phyloP scores from a whole-genome alignment of 2,329 filamentous ascomycete species.

The Nigrospora oryzae region DNA sequence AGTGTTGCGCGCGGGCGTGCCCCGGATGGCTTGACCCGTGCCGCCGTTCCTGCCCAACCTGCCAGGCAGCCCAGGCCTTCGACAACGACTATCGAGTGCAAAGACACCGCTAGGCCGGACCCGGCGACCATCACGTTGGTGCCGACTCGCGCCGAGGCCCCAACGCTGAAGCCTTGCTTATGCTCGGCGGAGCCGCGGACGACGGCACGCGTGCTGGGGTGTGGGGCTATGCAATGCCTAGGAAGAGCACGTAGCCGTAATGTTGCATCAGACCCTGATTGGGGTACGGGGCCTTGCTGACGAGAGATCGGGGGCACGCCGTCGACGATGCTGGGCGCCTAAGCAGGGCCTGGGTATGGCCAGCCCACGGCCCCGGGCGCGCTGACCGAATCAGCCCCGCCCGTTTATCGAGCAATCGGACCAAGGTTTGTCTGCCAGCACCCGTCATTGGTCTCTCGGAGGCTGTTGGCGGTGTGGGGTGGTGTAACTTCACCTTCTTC shows the following conservation, averaged over 20 bases:
- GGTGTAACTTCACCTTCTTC: background rate
- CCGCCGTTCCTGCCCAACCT: no score
- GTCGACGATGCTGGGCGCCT: conserved; percentile 32
- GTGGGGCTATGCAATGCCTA: no score
- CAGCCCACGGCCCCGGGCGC: conserved; percentile 14
- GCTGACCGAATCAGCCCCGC: conserved; percentile 23
- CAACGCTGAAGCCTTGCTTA: no score
- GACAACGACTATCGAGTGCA: no score
- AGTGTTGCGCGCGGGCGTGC: background rate
- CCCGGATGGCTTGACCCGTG: no score
- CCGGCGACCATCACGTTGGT: background rate
- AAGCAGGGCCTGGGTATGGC: conserved; percentile 40
- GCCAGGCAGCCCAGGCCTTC: no score
- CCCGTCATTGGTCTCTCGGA: conserved; percentile 29
- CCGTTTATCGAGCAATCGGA: conserved; percentile 38
- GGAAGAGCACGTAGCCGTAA: background rate
- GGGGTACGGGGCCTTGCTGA: background rate
- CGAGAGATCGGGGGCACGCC: conserved; percentile 6
- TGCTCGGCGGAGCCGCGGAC: no score
- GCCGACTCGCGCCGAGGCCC: no score
- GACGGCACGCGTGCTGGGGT: no score
- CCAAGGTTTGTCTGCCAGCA: conserved; percentile 23
- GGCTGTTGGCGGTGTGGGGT: background rate
- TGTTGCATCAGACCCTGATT: background rate
- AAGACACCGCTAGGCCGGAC: background rate